Evolutionary conservation across 768 basidiomycete genomes (phyloP).

Genomic region (Clavulina sp.): DNA sequence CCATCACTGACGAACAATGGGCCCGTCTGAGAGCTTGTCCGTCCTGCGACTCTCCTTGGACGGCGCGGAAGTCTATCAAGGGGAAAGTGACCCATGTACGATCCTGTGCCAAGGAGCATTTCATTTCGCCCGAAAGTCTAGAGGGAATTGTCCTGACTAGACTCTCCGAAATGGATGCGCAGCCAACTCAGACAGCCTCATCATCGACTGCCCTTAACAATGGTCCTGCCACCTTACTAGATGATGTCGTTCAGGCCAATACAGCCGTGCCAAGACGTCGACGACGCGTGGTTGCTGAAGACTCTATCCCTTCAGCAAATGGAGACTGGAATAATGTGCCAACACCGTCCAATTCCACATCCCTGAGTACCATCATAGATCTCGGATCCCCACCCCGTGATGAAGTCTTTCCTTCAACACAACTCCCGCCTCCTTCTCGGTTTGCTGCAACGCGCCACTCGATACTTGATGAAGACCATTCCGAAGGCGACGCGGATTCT

Average conservation of each 20-base stretch:
- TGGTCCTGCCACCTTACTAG: background rate
- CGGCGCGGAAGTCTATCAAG: background rate
- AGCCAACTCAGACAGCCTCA: background rate
- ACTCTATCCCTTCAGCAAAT: background rate
- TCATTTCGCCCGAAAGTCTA: background rate
- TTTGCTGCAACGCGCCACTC: background rate
- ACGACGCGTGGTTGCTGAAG: background rate
- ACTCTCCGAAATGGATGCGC: background rate
- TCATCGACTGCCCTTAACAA: background rate
- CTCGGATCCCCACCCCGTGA: background rate
- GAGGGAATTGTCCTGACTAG: background rate
- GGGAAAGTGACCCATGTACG: background rate
- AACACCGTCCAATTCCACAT: background rate
- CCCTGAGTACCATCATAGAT: background rate
- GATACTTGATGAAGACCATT: background rate
- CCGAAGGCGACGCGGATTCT: background rate
- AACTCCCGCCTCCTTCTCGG: background rate
- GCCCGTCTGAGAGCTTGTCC: background rate
- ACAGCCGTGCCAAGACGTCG: background rate
- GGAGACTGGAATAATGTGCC: background rate
- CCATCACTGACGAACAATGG: background rate
- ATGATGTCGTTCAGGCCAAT: background rate
- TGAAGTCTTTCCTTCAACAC: background rate
- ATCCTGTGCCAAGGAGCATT: background rate
- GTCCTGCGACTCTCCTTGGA: background rate